A percentile compares a stretch with the other conserved stretches of the same genome.
These are phyloP conservation scores for Globisporangium cystogenes DNA, from an alignment of 352 stramenopile genomes.

Conservation along the genomic window DNA sequence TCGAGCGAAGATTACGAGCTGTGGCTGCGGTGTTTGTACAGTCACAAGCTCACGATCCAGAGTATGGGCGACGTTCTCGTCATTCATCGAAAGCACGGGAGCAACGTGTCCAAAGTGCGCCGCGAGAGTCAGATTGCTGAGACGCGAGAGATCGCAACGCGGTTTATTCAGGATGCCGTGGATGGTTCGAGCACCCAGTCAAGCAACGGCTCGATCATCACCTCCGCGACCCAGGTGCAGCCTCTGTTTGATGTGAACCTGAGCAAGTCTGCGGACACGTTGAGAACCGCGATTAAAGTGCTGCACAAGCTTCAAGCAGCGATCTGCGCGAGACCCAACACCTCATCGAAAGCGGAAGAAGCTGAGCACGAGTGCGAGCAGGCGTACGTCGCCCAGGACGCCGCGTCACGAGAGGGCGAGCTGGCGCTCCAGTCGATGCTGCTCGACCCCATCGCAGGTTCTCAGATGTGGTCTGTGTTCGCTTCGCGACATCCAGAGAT, in stretches of 20 bases:
- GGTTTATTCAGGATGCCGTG: constrained; percentile 4
- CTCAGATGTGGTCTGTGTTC: constrained; percentile 26
- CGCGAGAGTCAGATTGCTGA: constrained; percentile 33
- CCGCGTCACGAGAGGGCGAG: constrained; percentile 26
- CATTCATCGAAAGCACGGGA: constrained; percentile 37
- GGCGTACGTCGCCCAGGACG: constrained; percentile 24
- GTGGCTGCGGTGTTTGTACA: constrained; percentile 55
- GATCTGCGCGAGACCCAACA: constrained; percentile 5
- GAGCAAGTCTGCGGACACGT: constrained; percentile 14
- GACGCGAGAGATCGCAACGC: constrained; percentile 23
- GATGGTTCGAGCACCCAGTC: background rate
- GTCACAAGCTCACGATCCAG: constrained; percentile 32
- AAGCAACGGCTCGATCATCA: background rate
- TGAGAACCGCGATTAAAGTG: constrained; percentile 16
- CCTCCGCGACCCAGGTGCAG: background rate
- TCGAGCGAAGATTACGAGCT: constrained; percentile 81
- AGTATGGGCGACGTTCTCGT: constrained; percentile 49
- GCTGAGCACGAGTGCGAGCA: constrained; percentile 16
- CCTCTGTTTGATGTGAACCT: constrained; percentile 7
- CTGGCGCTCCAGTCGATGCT: constrained; percentile 33
- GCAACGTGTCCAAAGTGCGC: constrained; percentile 13
- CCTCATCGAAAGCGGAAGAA: background rate
- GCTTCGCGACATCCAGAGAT: constrained; percentile 19
- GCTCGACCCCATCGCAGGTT: constrained; percentile 18
- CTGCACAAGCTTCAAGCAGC: constrained; percentile 18